Percentiles rank a stretch among this genome's conserved stretches.
Conservation (phyloP, 2,329 filamentous ascomycete species). For the Coniella vitis region DNA sequence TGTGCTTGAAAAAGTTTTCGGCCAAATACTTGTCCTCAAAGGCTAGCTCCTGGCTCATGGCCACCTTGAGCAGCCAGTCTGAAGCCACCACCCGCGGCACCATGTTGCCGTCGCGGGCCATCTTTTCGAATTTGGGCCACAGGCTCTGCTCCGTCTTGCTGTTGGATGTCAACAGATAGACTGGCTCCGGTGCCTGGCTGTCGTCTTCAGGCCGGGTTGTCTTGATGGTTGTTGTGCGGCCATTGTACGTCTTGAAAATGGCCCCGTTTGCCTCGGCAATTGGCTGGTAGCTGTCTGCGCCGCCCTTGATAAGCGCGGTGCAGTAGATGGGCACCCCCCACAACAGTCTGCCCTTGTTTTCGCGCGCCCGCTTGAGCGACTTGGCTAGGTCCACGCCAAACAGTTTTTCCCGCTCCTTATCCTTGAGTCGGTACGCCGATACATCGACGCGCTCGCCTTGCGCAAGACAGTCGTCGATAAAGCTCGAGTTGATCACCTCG, state of each 20-base stretch:
- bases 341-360: slow-evolving; percentile 71
- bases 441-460: slow-evolving; percentile 57
- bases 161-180: slow-evolving; percentile 74
- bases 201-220: slow-evolving; percentile 57
- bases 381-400: slow-evolving; percentile 63
- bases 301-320: slow-evolving; percentile 71
- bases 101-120: slow-evolving; percentile 74
- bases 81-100: slow-evolving; percentile 71
- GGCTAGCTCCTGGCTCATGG: slow-evolving; percentile 78
- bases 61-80: slow-evolving; percentile 86
- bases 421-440: slow-evolving; percentile 61
- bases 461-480: slow-evolving; percentile 71
- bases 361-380: slow-evolving; percentile 62
- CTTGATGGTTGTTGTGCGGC: slow-evolving; percentile 60
- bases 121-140: slow-evolving; percentile 73
- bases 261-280: slow-evolving; percentile 90
- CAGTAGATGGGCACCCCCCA: slow-evolving; percentile 76
- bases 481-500: slow-evolving; percentile 67
- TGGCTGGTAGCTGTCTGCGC: slow-evolving; percentile 73
- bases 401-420: slow-evolving; percentile 65
- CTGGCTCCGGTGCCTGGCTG: slow-evolving; percentile 58
- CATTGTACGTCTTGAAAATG: slow-evolving; percentile 69
- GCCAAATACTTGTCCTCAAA: slow-evolving; percentile 58
- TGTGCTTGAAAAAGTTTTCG: slow-evolving; percentile 33
- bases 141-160: slow-evolving; percentile 61